phyloP scores from a whole-genome alignment of 164 flowering plant species.

The Macadamia tetraphylla region DNA sequence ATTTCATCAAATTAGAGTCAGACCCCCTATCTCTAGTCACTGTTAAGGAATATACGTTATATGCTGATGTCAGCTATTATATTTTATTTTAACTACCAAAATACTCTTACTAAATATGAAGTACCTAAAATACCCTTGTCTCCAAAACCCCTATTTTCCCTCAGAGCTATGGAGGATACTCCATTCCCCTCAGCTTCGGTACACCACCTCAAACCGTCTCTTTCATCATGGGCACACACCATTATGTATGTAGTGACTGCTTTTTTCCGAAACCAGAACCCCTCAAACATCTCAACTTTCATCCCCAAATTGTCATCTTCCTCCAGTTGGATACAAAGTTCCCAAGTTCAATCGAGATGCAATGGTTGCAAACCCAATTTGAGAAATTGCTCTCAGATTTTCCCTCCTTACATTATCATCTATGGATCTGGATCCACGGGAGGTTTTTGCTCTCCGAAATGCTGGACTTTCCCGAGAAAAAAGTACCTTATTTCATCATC shows the following conservation, averaged over 20 bases:
- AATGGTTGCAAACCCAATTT: conserved; percentile 14
- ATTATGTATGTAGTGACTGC: conserved; percentile 36
- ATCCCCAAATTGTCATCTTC: conserved; percentile 50
- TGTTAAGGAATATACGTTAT: too few relatives aligned
- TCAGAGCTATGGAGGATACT: too few relatives aligned
- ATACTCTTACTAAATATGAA: too few relatives aligned
- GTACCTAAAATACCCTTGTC: too few relatives aligned
- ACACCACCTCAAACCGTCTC: conserved; percentile 54
- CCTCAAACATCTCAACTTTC: conserved; percentile 21
- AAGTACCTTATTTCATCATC: not conserved
- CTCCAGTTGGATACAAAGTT: conserved; percentile 41
- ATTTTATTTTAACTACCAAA: too few relatives aligned
- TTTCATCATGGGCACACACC: conserved; percentile 41
- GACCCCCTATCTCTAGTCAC: too few relatives aligned
- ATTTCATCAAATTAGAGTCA: too few relatives aligned
- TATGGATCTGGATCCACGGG: conserved; percentile 54
- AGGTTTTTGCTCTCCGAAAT: conserved; percentile 46
- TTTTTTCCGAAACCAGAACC: conserved; percentile 10
- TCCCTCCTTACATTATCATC: conserved; percentile 27
- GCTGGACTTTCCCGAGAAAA: conserved; percentile 23
- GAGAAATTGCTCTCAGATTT: conserved; percentile 14
- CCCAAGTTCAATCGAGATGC: conserved; percentile 26
- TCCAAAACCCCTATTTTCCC: too few relatives aligned
- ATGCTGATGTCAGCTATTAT: too few relatives aligned
- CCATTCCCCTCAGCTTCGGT: conserved; percentile 21